Percentiles rank a stretch among this genome's conserved stretches.
Conservation (phyloP, 352 stramenopile species). For the Phytophthora cajani region DNA sequence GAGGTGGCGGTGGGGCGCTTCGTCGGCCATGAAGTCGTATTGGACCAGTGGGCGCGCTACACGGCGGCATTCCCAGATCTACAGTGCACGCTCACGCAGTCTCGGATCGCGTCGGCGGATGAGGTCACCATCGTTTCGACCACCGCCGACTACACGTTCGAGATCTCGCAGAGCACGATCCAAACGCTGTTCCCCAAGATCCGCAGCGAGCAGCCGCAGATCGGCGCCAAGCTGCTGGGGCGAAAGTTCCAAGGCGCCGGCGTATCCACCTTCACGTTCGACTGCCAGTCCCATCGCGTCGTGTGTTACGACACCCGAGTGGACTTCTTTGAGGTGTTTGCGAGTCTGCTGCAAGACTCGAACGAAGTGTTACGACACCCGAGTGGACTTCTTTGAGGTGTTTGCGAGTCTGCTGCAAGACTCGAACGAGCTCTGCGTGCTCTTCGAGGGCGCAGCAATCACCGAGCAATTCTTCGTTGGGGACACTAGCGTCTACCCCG, state of each 20-base stretch:
- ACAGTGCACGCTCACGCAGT: conserved; percentile 36
- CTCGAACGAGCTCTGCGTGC: conserved; percentile 39
- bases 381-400: conserved; percentile 52
- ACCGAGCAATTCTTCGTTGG: conserved; percentile 61
- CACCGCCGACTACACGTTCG: conserved; percentile 42
- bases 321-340: conserved; percentile 57
- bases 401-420: conserved; percentile 54
- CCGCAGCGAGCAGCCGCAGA: conserved; percentile 21
- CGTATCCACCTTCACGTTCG: conserved; percentile 55
- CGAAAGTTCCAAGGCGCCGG: conserved; percentile 38
- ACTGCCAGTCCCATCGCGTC: conserved; percentile 45
- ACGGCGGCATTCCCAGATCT: conserved; percentile 44
- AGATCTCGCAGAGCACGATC: conserved; percentile 54
- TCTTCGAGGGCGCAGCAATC: conserved; percentile 52
- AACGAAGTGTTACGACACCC: conserved; percentile 48
- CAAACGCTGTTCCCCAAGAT: conserved; percentile 58
- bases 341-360: conserved; percentile 47
- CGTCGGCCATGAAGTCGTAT: conserved; percentile 22
- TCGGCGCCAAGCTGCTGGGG: conserved; percentile 44
- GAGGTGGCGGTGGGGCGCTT: conserved; percentile 45
- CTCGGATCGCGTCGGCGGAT: conserved; percentile 26
- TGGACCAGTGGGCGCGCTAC: conserved; percentile 62
- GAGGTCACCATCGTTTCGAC: conserved; percentile 45
- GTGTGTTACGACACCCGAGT: conserved; percentile 54
- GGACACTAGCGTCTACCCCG: conserved; percentile 30